These are phyloP conservation scores for Hibiscus syriacus DNA, from an alignment of 345 rosid species.

Conservation along the genomic window DNA sequence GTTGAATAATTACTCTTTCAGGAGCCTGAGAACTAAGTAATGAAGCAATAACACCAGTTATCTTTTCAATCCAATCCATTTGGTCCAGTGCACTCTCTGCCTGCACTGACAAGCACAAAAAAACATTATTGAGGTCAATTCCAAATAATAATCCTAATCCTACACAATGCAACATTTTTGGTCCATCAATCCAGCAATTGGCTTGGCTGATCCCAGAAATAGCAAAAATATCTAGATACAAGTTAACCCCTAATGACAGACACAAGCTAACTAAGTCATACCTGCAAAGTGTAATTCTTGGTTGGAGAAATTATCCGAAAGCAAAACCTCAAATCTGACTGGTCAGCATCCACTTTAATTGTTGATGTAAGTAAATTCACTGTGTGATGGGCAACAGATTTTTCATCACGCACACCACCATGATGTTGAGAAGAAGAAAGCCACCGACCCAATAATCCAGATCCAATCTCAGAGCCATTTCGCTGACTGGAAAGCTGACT, in stretches of 20 bases:
- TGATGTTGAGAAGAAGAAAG: constrained; percentile 91
- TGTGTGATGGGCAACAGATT: constrained; percentile 97
- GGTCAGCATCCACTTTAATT: constrained; percentile 93
- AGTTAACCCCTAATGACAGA: constrained; percentile 6
- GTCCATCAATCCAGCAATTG: background rate
- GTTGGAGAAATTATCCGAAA: constrained; percentile 97
- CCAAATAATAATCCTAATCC: background rate
- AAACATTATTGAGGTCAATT: constrained; percentile 31
- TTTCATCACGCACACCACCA: constrained; percentile 95
- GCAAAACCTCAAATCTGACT: constrained; percentile 96
- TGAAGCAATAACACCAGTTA: constrained; percentile 98
- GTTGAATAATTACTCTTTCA: constrained; percentile 55
- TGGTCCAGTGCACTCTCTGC: constrained; percentile 98
- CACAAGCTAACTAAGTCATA: constrained; percentile 28
- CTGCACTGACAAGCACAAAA: constrained; percentile 75
- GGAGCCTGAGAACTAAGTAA: constrained; percentile 95
- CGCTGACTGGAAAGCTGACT: constrained; percentile 78
- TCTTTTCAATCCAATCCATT: constrained; percentile 99
- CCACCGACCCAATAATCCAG: constrained; percentile 96
- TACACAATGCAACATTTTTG: background rate
- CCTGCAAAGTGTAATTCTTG: constrained; percentile 98
- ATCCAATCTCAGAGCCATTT: constrained; percentile 90
- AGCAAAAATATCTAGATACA: background rate
- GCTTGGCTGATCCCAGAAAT: constrained; percentile 9
- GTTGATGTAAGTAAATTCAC: constrained; percentile 99